These are phyloP conservation scores for Poteriospumella lacustris DNA, from an alignment of 108 stramenopile species.

Conservation along the genomic window DNA sequence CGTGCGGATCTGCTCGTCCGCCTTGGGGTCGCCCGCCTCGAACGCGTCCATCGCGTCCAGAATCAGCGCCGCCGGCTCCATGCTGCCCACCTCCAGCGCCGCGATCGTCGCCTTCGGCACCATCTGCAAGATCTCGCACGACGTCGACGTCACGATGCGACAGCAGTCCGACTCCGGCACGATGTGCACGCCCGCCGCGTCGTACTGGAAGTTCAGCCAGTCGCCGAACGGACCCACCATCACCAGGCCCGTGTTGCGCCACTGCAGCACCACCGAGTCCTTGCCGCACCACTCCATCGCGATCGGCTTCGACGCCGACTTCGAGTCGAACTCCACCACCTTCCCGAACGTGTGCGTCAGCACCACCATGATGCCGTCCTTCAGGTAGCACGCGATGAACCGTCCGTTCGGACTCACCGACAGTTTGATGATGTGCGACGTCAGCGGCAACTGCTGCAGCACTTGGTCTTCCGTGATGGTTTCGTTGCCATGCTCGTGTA, in stretches of 20 bases:
- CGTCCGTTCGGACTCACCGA: constrained; percentile 91
- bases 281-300: constrained; percentile 90
- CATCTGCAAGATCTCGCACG: constrained; percentile 80
- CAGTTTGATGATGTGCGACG: constrained; percentile 76
- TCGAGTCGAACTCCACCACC: constrained; percentile 77
- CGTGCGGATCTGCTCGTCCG: constrained; percentile 53
- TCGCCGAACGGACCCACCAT: constrained; percentile 95
- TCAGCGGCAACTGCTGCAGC: constrained; percentile 44
- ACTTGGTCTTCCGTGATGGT: constrained; percentile 34
- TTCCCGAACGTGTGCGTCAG: constrained; percentile 78
- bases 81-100: constrained; percentile 74
- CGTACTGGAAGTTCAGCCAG: constrained; percentile 79
- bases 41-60: constrained; percentile 89
- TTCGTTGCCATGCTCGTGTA: constrained; percentile 32
- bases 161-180: constrained; percentile 89
- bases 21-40: constrained; percentile 23
- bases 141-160: constrained; percentile 69
- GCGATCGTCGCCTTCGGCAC: constrained; percentile 80
- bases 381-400: constrained; percentile 83
- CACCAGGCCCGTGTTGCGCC: constrained; percentile 79
- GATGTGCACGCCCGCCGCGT: constrained; percentile 62
- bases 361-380: constrained; percentile 75
- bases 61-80: constrained; percentile 84
- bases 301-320: constrained; percentile 62
- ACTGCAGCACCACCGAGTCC: constrained; percentile 83